Evolutionary conservation across 208 protist species (phyloP).

Genomic region (Tritrichomonas musculus): DNA sequence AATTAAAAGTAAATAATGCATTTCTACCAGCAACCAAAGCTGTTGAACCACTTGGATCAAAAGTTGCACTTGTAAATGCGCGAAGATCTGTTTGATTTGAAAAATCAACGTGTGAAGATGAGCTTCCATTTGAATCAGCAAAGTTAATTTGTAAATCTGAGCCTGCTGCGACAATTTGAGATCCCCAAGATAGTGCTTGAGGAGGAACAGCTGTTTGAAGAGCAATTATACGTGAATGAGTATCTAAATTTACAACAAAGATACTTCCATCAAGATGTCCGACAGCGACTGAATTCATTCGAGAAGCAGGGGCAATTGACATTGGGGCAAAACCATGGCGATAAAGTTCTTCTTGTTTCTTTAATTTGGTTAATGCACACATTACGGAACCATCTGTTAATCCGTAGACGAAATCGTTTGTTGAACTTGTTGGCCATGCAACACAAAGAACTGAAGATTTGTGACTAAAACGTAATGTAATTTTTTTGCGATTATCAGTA

Average conservation of each 20-base stretch:
- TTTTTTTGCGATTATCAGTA: neutral
- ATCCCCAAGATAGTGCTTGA: neutral
- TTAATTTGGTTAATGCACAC: neutral
- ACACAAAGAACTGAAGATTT: neutral
- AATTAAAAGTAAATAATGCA: neutral
- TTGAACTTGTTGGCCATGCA: neutral
- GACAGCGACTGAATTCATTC: neutral
- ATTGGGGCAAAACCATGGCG: neutral
- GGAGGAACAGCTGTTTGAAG: neutral
- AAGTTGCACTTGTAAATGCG: neutral
- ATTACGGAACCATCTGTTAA: neutral
- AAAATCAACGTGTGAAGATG: neutral
- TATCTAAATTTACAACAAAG: slow-evolving; percentile 1
- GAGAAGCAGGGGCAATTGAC: neutral
- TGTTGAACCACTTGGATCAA: neutral
- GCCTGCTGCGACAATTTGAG: neutral
- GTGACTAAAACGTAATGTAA: neutral
- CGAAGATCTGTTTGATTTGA: slow-evolving; percentile 16
- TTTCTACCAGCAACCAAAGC: neutral
- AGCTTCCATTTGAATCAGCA: neutral
- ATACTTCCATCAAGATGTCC: slow-evolving; percentile 24
- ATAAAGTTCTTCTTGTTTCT: neutral
- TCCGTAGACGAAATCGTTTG: neutral
- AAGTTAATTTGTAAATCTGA: slow-evolving; percentile 1
- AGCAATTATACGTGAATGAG: neutral